Percentiles rank a stretch among this genome's conserved stretches.
phyloP scores from a whole-genome alignment of 257 asterid species.

The Solanum sejunctum region DNA sequence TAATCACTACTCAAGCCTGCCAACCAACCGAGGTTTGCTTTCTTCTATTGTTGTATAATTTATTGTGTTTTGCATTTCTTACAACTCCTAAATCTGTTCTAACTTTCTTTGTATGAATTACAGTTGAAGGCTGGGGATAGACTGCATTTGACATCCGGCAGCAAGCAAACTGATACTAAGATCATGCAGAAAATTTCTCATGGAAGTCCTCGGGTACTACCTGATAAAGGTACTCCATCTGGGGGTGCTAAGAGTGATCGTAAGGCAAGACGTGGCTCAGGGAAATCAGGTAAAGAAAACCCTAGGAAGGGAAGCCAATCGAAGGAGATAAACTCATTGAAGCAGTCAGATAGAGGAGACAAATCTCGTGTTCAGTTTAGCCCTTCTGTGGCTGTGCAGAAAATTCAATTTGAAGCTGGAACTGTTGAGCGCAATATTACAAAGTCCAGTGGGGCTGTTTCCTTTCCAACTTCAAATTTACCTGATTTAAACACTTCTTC shows the following conservation, averaged over 20 bases:
- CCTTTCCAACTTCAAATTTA: conserved; percentile 50
- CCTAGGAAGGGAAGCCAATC: conserved; percentile 40
- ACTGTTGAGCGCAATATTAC: conserved; percentile 14
- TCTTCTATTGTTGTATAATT: background rate
- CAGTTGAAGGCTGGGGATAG: conserved; percentile 45
- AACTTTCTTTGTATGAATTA: conserved; percentile 1
- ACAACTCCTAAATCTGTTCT: background rate
- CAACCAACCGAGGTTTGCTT: conserved; percentile 40
- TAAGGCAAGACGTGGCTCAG: conserved; percentile 61
- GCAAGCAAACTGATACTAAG: conserved; percentile 26
- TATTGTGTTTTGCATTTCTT: background rate
- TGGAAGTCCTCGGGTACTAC: conserved; percentile 22
- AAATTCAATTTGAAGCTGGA: conserved; percentile 36
- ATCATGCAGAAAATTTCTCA: conserved; percentile 35
- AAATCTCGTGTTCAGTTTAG: conserved; percentile 28
- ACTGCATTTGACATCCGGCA: conserved; percentile 29
- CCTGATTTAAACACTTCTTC: conserved; percentile 80
- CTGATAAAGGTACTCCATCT: conserved; percentile 26
- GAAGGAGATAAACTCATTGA: conserved; percentile 37
- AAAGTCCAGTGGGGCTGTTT: conserved; percentile 33
- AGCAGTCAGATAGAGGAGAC: conserved; percentile 39
- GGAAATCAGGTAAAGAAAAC: conserved; percentile 55
- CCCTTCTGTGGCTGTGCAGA: conserved; percentile 37
- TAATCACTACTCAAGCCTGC: conserved; percentile 29
- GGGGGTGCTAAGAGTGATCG: conserved; percentile 40